phyloP scores from a whole-genome alignment of 331 rosid genomes.

The Phaseolus coccineus region DNA sequence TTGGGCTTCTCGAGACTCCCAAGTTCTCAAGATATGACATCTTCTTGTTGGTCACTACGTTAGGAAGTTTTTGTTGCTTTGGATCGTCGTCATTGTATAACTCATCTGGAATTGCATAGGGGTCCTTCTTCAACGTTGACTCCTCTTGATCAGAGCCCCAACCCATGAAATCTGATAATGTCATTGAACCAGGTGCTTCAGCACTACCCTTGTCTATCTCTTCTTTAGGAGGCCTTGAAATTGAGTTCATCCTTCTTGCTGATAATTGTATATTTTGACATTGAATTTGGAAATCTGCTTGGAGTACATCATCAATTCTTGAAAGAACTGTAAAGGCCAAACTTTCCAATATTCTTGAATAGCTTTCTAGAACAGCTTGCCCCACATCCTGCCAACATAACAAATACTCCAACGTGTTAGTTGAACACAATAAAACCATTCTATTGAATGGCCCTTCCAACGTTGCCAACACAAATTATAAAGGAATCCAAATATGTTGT shows the following conservation, averaged over 20 bases:
- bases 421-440: neutral
- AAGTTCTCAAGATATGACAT: constrained; percentile 79
- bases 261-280: constrained; percentile 58
- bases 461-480: neutral
- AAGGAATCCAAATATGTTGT: neutral
- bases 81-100: constrained; percentile 46
- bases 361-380: constrained; percentile 93
- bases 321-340: constrained; percentile 96
- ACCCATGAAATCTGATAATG: constrained; percentile 93
- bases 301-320: constrained; percentile 92
- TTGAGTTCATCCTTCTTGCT: constrained; percentile 43
- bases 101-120: constrained; percentile 49
- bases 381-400: constrained; percentile 81
- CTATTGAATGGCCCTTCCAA: too few species aligned
- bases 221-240: constrained; percentile 53
- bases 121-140: constrained; percentile 56
- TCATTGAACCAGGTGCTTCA: constrained; percentile 66
- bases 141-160: constrained; percentile 71
- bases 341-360: constrained; percentile 94
- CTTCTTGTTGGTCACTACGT: constrained; percentile 67
- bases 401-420: constrained; percentile 1
- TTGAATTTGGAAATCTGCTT: constrained; percentile 73
- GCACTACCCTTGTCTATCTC: constrained; percentile 37
- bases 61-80: constrained; percentile 57
- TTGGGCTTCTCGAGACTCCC: constrained; percentile 85